Evolutionary conservation across 23 red algal species (phyloP).

Genomic region (Chondrus crispus): DNA sequence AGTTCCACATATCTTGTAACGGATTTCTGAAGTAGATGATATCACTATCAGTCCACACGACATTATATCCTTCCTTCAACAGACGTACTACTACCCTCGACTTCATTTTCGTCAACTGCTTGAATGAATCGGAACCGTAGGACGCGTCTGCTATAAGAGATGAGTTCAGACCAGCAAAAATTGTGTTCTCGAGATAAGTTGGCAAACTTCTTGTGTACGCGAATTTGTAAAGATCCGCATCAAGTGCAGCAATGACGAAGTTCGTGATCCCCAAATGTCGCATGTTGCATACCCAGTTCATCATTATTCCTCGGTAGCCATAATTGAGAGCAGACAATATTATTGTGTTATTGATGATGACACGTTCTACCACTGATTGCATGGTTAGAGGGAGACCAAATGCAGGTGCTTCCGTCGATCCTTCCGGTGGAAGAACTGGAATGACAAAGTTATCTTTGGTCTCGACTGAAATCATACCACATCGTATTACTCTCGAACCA

Average conservation of each 20-base stretch:
- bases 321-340: constrained; percentile 94
- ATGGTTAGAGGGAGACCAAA: constrained; percentile 92
- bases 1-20: constrained; percentile 57
- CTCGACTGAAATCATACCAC: constrained; percentile 93
- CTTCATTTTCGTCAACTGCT: constrained; percentile 97
- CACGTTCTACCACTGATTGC: constrained; percentile 72
- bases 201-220: constrained; percentile 88
- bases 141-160: constrained; percentile 69
- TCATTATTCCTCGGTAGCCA: constrained; percentile 94
- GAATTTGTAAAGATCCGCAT: constrained; percentile 90
- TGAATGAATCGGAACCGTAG: constrained; percentile 91
- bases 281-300: constrained; percentile 99
- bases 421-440: constrained; percentile 79
- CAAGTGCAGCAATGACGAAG: constrained; percentile 91
- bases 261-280: constrained; percentile 83
- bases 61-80: constrained; percentile 86
- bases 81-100: constrained; percentile 90
- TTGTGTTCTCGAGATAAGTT: constrained; percentile 81
- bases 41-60: constrained; percentile 99
- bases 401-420: constrained; percentile 57
- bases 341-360: constrained; percentile 80
- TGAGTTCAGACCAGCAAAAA: constrained; percentile 71
- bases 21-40: constrained; percentile 94
- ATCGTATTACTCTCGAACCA: constrained; percentile 90
- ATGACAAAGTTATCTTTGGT: constrained; percentile 95